phyloP scores from a whole-genome alignment of 441 rosid species.

The Metrosideros polymorpha region DNA sequence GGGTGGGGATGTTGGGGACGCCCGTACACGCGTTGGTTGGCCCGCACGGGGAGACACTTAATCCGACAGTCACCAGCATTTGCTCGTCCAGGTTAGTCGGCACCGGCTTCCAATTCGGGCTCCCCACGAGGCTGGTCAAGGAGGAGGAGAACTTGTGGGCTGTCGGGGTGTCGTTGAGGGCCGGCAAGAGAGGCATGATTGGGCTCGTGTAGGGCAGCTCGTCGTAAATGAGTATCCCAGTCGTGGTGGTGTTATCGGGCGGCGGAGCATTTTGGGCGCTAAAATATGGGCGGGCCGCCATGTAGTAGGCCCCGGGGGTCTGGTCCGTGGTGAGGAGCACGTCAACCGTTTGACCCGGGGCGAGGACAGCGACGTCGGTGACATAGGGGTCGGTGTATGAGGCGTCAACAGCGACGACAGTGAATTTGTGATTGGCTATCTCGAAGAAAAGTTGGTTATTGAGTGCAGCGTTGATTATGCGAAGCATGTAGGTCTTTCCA shows the following conservation, averaged over 20 bases:
- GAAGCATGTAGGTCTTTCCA: background rate
- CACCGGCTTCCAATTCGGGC: conserved; percentile 57
- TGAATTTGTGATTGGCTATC: background rate
- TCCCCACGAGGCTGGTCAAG: conserved; percentile 30
- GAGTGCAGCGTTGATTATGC: conserved; percentile 3
- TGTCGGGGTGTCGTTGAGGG: conserved; percentile 52
- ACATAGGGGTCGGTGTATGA: background rate
- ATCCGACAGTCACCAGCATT: conserved; percentile 68
- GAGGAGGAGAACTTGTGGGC: conserved; percentile 52
- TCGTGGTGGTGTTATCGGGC: conserved; percentile 49
- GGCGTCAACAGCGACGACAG: background rate
- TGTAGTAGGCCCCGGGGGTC: background rate
- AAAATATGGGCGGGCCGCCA: conserved; percentile 14
- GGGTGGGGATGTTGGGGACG: background rate
- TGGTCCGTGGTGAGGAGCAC: background rate
- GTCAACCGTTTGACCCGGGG: background rate
- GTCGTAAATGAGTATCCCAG: conserved; percentile 46
- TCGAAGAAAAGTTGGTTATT: background rate
- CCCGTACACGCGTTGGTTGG: conserved; percentile 34
- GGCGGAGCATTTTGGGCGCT: conserved; percentile 18
- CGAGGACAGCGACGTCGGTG: background rate
- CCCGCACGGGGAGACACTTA: conserved; percentile 36
- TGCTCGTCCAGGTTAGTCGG: conserved; percentile 51
- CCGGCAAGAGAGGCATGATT: conserved; percentile 57
- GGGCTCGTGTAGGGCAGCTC: conserved; percentile 9